Conservation (phyloP, 495 filamentous ascomycete genomes). For the Xylaria telfairii region DNA sequence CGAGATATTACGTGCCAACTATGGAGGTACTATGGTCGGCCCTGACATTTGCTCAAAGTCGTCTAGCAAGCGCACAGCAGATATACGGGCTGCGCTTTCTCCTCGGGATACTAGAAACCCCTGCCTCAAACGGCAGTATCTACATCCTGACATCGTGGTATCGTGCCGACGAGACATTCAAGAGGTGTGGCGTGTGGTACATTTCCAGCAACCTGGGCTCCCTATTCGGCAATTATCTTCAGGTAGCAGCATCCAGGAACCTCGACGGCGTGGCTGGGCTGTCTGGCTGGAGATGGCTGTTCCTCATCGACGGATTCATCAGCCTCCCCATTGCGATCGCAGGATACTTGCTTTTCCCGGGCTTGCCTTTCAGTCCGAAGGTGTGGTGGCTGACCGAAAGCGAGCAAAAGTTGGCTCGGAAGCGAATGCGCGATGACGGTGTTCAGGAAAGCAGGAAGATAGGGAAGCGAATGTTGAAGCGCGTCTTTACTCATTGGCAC, state of each 20-base stretch:
- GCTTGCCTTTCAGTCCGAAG: not conserved
- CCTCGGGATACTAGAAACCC: not conserved
- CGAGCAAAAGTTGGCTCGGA: not conserved
- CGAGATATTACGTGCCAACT: not conserved
- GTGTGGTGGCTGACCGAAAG: not conserved
- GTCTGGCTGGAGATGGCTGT: not conserved
- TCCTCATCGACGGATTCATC: not conserved
- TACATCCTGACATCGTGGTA: not conserved
- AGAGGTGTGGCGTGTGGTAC: not conserved
- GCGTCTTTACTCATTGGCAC: not conserved
- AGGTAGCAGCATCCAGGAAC: not conserved
- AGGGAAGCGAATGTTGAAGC: constrained; percentile 1
- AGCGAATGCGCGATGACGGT: constrained; percentile 1
- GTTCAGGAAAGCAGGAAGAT: not conserved
- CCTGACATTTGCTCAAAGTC: not conserved
- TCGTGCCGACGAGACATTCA: not conserved
- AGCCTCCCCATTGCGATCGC: not conserved
- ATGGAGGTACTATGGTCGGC: not conserved
- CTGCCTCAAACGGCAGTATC: not conserved
- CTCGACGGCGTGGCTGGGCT: not conserved
- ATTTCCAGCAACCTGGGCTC: constrained; percentile 5
- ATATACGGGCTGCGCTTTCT: not conserved
- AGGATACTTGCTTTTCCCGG: not conserved
- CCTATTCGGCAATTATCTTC: not conserved
- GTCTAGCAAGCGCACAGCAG: not conserved